Evolutionary conservation across 768 basidiomycete species (phyloP).

Genomic region (Boletus sp.): DNA sequence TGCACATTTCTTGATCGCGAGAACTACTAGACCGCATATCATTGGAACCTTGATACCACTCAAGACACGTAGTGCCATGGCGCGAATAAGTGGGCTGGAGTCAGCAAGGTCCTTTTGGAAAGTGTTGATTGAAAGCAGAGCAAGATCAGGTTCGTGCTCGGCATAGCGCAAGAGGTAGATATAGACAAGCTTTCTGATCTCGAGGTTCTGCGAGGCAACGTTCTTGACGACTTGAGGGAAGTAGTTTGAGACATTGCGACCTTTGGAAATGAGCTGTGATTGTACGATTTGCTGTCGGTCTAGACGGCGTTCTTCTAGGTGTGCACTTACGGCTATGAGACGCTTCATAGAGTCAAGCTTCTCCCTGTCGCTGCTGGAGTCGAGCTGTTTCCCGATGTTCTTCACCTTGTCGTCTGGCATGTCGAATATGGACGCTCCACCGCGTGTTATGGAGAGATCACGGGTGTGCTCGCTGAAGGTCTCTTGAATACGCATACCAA

Average conservation of each 20-base stretch:
- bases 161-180: constrained; percentile 96
- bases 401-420: constrained; percentile 76
- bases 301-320: neutral
- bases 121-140: constrained; percentile 94
- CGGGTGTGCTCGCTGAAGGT: constrained; percentile 79
- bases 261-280: constrained; percentile 91
- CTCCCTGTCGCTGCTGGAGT: constrained; percentile 85
- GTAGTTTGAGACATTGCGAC: constrained; percentile 86
- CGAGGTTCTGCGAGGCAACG: constrained; percentile 88
- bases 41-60: constrained; percentile 89
- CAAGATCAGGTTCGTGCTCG: constrained; percentile 89
- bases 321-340: constrained; percentile 76
- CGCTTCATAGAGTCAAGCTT: constrained; percentile 95
- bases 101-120: constrained; percentile 97
- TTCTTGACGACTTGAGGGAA: constrained; percentile 98
- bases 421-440: constrained; percentile 59
- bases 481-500: constrained; percentile 82
- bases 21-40: constrained; percentile 79
- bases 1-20: constrained; percentile 91
- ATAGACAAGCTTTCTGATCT: constrained; percentile 95
- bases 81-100: constrained; percentile 88
- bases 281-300: constrained; percentile 1
- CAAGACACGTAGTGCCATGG: constrained; percentile 92
- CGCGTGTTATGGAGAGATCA: constrained; percentile 61
- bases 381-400: constrained; percentile 83